A percentile compares a stretch with the other conserved stretches of the same genome.
phyloP scores from a whole-genome alignment of 179 eudicot genomes.

The Nepenthes alata region DNA sequence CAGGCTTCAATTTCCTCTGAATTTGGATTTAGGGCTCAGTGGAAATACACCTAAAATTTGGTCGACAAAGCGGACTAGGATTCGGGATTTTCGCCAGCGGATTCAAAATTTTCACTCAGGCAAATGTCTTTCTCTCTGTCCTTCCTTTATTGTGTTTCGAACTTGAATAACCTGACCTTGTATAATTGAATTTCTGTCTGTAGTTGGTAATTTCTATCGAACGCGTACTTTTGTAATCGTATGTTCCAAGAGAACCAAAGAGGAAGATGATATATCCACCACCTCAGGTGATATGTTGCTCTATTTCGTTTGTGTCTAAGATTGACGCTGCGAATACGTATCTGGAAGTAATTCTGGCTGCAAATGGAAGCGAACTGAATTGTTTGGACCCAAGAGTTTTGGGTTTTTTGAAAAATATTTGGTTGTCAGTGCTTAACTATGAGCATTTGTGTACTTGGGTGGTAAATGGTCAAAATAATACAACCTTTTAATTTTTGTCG shows the following conservation, averaged over 20 bases:
- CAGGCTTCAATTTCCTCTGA: conserved; percentile 15
- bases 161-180: not conserved
- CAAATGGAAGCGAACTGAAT: too few relatives aligned
- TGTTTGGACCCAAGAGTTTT: too few relatives aligned
- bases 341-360: too few relatives aligned
- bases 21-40: conserved; percentile 10
- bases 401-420: too few relatives aligned
- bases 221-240: conserved; percentile 11
- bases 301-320: too few relatives aligned
- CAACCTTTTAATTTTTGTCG: too few relatives aligned
- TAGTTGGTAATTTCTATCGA: conserved; percentile 18
- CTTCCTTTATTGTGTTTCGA: not conserved
- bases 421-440: too few relatives aligned
- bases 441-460: too few relatives aligned
- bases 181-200: conserved; percentile 1
- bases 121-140: not conserved
- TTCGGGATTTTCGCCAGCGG: conserved; percentile 8
- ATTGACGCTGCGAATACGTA: too few relatives aligned
- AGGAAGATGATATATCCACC: conserved; percentile 40
- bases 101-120: conserved; percentile 11
- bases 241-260: conserved; percentile 33
- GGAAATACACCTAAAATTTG: conserved; percentile 8
- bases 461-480: too few relatives aligned
- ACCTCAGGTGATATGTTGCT: conserved; percentile 26
- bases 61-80: conserved; percentile 9